Conservation (phyloP, 768 basidiomycete genomes). For the Holtermanniella nyarrowii region DNA sequence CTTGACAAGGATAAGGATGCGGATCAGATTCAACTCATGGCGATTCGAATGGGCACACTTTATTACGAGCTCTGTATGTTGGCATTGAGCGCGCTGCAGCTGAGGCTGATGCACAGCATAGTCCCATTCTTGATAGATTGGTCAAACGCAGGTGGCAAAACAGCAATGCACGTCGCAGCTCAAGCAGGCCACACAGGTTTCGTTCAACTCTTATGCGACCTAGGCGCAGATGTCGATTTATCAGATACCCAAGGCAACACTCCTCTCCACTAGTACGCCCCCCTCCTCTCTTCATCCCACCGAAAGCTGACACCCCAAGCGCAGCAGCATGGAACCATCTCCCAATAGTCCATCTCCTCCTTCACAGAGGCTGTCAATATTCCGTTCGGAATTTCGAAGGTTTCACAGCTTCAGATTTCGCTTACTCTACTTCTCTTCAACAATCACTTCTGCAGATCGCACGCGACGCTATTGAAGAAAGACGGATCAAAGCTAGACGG, state of each 20-base stretch:
- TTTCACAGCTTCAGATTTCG: constrained; percentile 85
- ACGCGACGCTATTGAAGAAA: constrained; percentile 18
- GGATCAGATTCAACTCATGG: background rate
- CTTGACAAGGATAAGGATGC: background rate
- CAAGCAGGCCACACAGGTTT: constrained; percentile 82
- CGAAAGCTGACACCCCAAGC: constrained; percentile 51
- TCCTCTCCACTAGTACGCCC: constrained; percentile 76
- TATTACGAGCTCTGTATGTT: background rate
- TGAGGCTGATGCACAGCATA: background rate
- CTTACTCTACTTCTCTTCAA: constrained; percentile 52
- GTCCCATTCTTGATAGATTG: constrained; percentile 76
- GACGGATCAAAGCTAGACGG: constrained; percentile 6
- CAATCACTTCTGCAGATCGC: constrained; percentile 13
- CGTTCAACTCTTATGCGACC: constrained; percentile 60
- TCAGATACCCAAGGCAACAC: constrained; percentile 88
- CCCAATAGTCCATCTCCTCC: constrained; percentile 66
- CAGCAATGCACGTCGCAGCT: constrained; percentile 77
- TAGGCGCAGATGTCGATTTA: constrained; percentile 80
- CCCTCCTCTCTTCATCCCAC: constrained; percentile 63
- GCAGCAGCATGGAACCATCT: constrained; percentile 40
- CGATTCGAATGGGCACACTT: background rate
- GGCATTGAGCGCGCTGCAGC: background rate
- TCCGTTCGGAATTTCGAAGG: constrained; percentile 77
- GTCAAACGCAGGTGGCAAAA: constrained; percentile 83
- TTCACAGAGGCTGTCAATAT: constrained; percentile 79